Base-by-base conservation (phyloP, 2,329 filamentous ascomycete species). In the Pseudocercospora cruenta region DNA sequence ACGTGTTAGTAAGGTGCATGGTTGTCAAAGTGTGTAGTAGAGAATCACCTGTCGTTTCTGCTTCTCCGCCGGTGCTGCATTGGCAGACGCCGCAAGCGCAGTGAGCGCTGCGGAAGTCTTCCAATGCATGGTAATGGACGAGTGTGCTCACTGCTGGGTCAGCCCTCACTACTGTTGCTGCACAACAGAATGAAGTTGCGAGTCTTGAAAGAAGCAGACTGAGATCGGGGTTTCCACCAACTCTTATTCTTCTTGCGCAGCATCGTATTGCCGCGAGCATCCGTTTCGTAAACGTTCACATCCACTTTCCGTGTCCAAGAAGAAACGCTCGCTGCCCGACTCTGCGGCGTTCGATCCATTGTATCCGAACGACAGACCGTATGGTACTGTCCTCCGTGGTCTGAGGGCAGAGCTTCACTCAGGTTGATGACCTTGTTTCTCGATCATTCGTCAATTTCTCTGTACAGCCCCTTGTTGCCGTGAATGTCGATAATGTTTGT, bases 31-130 rank as follows among this genome's bases (percentile, higher is more conserved):
- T 2, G 45, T 2, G 16, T 6, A 43, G 16, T 8, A 28, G 28
- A 3, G 14, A 4, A 19, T 55, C 26, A 55, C 53, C 26, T 55
- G 53, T 55, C 53, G 53, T n/a, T 33, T 55, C 53, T 55, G 22
- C 53, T 33, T 55, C 14, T 55, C 53, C 28, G 53, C 53, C 7
- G 53, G 53, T 28, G 53, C 53, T 28, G 22, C 53, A 21, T 55
- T 33, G 28, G 31, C 55, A 36, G 55, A 58, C n/a, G 10, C 55
- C 55, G 55, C 55, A 10, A 58, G 55, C 55, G 55, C 55, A 19
- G 36, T 19, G 31, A 58, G 55, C 55, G 55, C 55, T 24, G 31
- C 31, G n/a, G 16, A 39, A 28, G 55, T 58, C 55, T 58, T 36
- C 55, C 55, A 58, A 36, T 39, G 28, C 55, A 58, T 58, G 55